Percentiles rank a stretch among this genome's conserved stretches.
phyloP scores from a whole-genome alignment of 495 filamentous ascomycete genomes.

The Daldinia decipiens region DNA sequence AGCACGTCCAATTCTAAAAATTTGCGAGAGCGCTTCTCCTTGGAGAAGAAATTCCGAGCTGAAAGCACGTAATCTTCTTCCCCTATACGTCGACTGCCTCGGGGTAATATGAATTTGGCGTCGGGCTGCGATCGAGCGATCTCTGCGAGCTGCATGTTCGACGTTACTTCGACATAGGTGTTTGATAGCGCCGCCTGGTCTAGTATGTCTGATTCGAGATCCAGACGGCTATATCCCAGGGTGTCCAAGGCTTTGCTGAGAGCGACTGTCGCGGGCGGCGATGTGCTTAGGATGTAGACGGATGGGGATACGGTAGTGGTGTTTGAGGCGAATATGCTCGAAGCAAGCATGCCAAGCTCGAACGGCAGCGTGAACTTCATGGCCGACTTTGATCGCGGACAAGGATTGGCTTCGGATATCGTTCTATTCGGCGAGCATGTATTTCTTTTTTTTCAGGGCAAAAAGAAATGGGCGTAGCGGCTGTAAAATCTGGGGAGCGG shows the following conservation, averaged over 20 bases:
- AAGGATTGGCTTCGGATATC: neutral
- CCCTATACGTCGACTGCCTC: constrained; percentile 1
- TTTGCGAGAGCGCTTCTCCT: constrained; percentile 3
- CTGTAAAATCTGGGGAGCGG: neutral
- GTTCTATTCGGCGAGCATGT: neutral
- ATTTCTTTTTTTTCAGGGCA: neutral
- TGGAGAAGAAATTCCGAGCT: constrained; percentile 18
- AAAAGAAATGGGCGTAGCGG: neutral
- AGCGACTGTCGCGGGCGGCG: constrained; percentile 27
- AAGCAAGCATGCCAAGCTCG: constrained; percentile 20
- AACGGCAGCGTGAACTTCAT: constrained; percentile 3
- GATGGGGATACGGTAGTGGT: constrained; percentile 16
- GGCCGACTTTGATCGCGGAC: neutral
- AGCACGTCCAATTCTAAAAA: constrained; percentile 45
- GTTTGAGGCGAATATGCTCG: constrained; percentile 3
- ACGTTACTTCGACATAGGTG: constrained; percentile 41
- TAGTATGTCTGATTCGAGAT: neutral
- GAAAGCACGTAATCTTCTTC: constrained; percentile 6
- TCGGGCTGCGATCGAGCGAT: constrained; percentile 32
- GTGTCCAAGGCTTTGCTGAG: constrained; percentile 42
- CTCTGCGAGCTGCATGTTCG: constrained; percentile 27
- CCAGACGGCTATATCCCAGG: constrained; percentile 39
- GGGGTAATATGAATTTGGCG: constrained; percentile 43
- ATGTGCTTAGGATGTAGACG: constrained; percentile 42
- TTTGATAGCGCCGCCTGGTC: constrained; percentile 7